These are phyloP conservation scores for Davidsoniella australis DNA, from an alignment of 2,329 filamentous ascomycete species.

Conservation along the genomic window DNA sequence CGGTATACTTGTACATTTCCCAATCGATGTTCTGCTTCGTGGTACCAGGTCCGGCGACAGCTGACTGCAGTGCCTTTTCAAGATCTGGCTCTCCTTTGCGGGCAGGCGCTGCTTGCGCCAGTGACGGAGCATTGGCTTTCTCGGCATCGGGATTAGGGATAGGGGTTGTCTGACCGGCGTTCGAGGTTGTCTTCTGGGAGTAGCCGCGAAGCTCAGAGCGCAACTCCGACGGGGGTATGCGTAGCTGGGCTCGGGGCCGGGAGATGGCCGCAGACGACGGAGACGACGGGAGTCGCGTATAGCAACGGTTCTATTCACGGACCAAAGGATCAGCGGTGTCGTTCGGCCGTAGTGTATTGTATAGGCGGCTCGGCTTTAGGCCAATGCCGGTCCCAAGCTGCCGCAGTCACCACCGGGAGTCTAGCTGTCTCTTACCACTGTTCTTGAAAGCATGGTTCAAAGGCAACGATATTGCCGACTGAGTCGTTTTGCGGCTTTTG, in stretches of 20 bases:
- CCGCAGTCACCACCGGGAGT: neutral
- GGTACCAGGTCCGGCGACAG: constrained; percentile 1
- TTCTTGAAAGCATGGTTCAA: neutral
- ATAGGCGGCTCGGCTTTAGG: neutral
- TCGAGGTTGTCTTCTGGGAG: neutral
- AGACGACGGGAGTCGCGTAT: constrained; percentile 2
- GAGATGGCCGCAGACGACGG: neutral
- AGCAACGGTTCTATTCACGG: constrained; percentile 1
- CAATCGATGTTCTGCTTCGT: constrained; percentile 19
- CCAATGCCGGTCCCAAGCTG: neutral
- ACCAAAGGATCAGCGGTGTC: neutral
- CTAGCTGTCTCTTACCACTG: neutral
- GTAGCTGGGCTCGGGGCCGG: neutral
- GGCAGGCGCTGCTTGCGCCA: neutral
- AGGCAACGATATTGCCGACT: neutral
- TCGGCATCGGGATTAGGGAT: too few species aligned
- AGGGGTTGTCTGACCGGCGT: neutral
- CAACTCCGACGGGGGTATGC: neutral
- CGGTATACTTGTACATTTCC: constrained; percentile 26
- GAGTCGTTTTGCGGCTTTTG: neutral
- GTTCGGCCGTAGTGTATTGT: neutral
- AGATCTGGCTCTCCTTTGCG: neutral
- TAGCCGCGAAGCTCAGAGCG: constrained; percentile 1
- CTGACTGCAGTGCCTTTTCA: constrained; percentile 5
- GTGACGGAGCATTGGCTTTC: neutral